These are phyloP conservation scores for Terfezia claveryi DNA, from an alignment of 495 filamentous ascomycete genomes.

Conservation along the genomic window DNA sequence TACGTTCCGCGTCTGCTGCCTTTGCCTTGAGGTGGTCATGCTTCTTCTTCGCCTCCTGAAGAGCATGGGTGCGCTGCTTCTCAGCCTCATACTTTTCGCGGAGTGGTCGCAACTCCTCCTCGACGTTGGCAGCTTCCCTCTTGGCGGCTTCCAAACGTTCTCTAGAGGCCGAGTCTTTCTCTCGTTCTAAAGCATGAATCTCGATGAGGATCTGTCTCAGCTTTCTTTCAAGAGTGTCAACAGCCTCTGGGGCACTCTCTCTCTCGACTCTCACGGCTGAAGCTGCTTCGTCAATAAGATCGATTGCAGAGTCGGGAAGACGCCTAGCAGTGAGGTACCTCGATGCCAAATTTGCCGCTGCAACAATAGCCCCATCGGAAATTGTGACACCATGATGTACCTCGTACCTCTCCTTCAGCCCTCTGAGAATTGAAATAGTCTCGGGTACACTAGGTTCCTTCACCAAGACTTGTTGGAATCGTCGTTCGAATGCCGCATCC, in stretches of 20 bases:
- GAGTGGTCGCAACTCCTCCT: constrained; percentile 75
- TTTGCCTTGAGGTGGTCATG: constrained; percentile 72
- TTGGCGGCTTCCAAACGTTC: constrained; percentile 58
- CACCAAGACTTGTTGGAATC: constrained; percentile 93
- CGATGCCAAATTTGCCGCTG: constrained; percentile 69
- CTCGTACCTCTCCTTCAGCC: constrained; percentile 91
- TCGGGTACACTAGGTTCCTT: constrained; percentile 76
- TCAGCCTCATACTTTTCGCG: constrained; percentile 91
- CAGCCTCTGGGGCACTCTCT: constrained; percentile 83
- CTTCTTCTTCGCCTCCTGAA: constrained; percentile 93
- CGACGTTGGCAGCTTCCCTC: constrained; percentile 73
- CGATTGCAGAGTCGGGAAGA: constrained; percentile 88
- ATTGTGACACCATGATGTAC: constrained; percentile 96
- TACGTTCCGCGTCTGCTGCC: constrained; percentile 72
- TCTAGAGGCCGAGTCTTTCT: constrained; percentile 84
- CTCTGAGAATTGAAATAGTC: constrained; percentile 90
- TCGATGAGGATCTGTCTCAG: constrained; percentile 83
- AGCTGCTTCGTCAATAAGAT: constrained; percentile 88
- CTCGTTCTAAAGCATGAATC: constrained; percentile 78
- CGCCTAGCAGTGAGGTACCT: constrained; percentile 77
- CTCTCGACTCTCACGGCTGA: constrained; percentile 83
- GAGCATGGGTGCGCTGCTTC: constrained; percentile 63
- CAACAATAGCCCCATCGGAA: constrained; percentile 73
- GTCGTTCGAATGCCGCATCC: constrained; percentile 88
- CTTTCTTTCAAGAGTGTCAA: constrained; percentile 78